Conservation (phyloP, 257 asterid species). For the Petunia axillaris region DNA sequence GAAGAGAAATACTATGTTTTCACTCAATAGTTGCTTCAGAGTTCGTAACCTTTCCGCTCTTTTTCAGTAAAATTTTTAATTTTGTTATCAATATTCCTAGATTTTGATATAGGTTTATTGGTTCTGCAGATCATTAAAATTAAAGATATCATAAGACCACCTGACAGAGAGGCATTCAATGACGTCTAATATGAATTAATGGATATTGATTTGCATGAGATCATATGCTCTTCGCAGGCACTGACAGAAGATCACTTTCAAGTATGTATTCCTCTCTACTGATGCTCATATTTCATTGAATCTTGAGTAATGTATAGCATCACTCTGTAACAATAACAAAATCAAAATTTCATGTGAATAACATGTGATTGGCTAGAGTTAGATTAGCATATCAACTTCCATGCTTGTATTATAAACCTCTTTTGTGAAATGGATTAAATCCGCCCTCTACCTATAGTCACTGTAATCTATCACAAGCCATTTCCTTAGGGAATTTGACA, state of each 20-base stretch:
- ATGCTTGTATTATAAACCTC: neutral
- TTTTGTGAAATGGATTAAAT: neutral
- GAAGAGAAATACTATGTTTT: neutral
- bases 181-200: slow-evolving; percentile 85
- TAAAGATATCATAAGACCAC: slow-evolving; percentile 79
- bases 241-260: slow-evolving; percentile 91
- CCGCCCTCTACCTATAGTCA: neutral
- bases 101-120: neutral
- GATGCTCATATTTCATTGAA: neutral
- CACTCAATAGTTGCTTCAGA: neutral
- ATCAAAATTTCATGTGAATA: neutral
- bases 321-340: neutral
- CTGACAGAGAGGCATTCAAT: slow-evolving; percentile 57
- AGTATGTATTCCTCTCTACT: slow-evolving; percentile 44
- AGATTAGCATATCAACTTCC: neutral
- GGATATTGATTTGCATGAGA: slow-evolving; percentile 95
- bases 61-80: neutral
- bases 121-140: slow-evolving; percentile 63
- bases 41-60: neutral
- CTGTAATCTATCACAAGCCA: neutral
- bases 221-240: slow-evolving; percentile 72
- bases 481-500: neutral
- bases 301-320: neutral
- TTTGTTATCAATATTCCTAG: neutral
- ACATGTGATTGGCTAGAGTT: neutral